These are phyloP conservation scores for Saturnispora saitoi DNA, from an alignment of 805 yeast species.

Conservation along the genomic window DNA sequence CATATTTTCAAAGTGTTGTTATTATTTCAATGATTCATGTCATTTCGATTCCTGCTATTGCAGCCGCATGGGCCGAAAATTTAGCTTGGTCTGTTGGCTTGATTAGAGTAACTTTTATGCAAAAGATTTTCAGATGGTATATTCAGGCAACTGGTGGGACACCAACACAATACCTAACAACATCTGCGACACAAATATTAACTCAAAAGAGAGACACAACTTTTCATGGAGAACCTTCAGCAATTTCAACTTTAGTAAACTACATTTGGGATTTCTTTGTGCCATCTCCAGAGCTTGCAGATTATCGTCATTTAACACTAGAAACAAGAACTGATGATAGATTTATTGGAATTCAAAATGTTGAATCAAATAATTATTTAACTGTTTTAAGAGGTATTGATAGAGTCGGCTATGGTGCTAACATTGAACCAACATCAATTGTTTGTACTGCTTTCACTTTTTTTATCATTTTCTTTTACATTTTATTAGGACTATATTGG, in stretches of 20 bases:
- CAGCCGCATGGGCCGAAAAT: conserved; percentile 86
- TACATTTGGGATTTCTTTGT: conserved; percentile 14
- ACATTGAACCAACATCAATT: conserved; percentile 74
- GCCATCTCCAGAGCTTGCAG: conserved; percentile 12
- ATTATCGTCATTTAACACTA: background rate
- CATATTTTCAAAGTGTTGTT: conserved; percentile 83
- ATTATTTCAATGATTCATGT: conserved; percentile 80
- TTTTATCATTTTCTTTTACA: conserved; percentile 68
- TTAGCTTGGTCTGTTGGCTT: conserved; percentile 94
- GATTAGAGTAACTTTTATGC: conserved; percentile 73
- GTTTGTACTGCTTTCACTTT: conserved; percentile 85
- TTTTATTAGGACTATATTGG: conserved; percentile 54
- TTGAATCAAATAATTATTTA: conserved; percentile 49
- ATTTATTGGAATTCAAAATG: conserved; percentile 22
- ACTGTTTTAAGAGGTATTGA: conserved; percentile 78
- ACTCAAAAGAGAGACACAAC: conserved; percentile 44
- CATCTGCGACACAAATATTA: conserved; percentile 55
- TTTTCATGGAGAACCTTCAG: background rate
- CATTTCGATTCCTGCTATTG: conserved; percentile 83
- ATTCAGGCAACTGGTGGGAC: conserved; percentile 84
- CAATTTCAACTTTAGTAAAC: conserved; percentile 11
- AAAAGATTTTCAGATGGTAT: conserved; percentile 75
- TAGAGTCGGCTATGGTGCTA: conserved; percentile 68
- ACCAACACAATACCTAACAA: conserved; percentile 60
- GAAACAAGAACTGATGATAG: background rate